phyloP scores from a whole-genome alignment of 2,329 filamentous ascomycete genomes.

The Colletotrichum sp. region DNA sequence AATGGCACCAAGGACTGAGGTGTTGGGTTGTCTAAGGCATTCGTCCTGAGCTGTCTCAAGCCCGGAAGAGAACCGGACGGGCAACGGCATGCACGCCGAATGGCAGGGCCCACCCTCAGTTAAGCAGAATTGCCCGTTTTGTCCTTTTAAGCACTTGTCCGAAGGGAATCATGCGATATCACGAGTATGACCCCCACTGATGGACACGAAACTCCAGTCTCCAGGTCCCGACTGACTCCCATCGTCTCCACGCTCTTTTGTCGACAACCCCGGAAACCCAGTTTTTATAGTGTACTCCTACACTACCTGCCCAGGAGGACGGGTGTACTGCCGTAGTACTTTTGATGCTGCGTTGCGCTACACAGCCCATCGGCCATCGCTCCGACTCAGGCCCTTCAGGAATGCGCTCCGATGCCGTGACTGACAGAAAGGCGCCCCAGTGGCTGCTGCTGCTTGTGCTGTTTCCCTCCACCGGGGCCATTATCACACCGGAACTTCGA shows the following conservation, averaged over 20 bases:
- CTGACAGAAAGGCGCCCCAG: neutral
- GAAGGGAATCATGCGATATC: neutral
- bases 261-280: neutral
- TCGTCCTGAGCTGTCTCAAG: neutral
- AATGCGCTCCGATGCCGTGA: neutral
- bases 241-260: neutral
- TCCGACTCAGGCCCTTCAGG: neutral
- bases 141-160: conserved; percentile 1
- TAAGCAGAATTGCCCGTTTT: neutral
- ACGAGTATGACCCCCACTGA: neutral
- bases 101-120: neutral
- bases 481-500: neutral
- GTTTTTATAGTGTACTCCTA: neutral
- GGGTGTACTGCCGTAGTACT: neutral
- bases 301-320: neutral
- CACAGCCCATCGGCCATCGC: neutral
- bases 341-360: neutral
- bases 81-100: conserved; percentile 7
- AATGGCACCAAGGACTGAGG: too few species aligned
- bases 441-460: neutral
- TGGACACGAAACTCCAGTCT: neutral
- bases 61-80: conserved; percentile 16
- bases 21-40: neutral
- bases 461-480: neutral
- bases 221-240: neutral